These are phyloP conservation scores for Phaeosphaeria sp. DNA, from an alignment of 2,329 filamentous ascomycete genomes.

Conservation along the genomic window DNA sequence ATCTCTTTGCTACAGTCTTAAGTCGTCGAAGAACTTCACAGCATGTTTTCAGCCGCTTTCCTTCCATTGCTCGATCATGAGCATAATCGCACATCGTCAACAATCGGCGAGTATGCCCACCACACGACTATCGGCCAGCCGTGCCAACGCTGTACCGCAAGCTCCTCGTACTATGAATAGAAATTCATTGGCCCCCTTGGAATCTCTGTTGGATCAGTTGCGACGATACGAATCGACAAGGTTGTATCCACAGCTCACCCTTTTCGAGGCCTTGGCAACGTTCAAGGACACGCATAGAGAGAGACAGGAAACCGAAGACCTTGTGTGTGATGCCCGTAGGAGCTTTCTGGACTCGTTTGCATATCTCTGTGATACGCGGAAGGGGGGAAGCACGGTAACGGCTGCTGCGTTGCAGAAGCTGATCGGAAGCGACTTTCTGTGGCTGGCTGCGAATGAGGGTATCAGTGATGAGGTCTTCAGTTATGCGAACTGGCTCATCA, in stretches of 20 bases:
- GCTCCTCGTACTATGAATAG: neutral
- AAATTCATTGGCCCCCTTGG: neutral
- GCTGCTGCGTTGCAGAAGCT: slow-evolving; percentile 12
- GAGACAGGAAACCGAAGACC: slow-evolving; percentile 1
- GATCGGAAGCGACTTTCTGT: slow-evolving; percentile 3
- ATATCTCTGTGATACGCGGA: slow-evolving; percentile 14
- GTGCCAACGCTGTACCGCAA: neutral
- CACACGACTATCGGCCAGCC: neutral
- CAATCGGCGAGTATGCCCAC: neutral
- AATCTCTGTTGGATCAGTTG: neutral
- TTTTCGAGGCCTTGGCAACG: slow-evolving; percentile 4
- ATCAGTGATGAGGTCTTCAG: slow-evolving; percentile 1
- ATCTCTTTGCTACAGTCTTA: neutral
- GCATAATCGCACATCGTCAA: neutral
- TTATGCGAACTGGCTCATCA: neutral
- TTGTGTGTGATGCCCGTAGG: slow-evolving; percentile 6
- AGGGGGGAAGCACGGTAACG: slow-evolving; percentile 11
- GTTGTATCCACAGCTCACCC: slow-evolving; percentile 10
- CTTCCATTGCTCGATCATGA: neutral
- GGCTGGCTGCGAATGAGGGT: slow-evolving; percentile 13
- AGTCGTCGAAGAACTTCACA: neutral
- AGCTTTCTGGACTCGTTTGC: slow-evolving; percentile 14
- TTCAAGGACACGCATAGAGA: slow-evolving; percentile 8
- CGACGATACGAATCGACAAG: neutral
- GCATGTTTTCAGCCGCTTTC: neutral